Evolutionary conservation across 2,329 filamentous ascomycete species (phyloP), one percentile per base, ranked within the genome.

Genomic region (Aureobasidium musti): DNA sequence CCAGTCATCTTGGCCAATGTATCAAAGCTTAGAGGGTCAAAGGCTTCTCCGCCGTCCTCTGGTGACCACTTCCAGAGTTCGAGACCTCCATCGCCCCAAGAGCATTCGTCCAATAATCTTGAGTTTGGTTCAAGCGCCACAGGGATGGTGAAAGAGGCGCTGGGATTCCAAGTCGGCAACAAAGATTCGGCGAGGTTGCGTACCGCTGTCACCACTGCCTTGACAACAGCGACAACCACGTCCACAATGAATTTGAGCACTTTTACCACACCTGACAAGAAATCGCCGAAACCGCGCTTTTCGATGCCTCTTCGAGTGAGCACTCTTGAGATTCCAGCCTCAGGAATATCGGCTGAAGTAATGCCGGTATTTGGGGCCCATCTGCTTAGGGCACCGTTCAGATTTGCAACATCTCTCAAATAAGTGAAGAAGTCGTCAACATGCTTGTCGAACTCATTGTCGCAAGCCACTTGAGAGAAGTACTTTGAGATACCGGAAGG

Each of bases 11-110:
- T 50, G 23, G 47, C 47, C 11, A 50, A 23, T 7, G 47, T 50
- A 30, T 50, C 47, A 14, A 50, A 50, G 23, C 47, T 23, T 6
- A 50, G 14, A 30, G 47, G 47, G 28, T 50, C 47, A 19, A 50
- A 17, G 47, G 23, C 26, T 21, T 50, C 47, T 10, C 47, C 47
- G 14, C 47, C 47, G 14, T 50, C 47, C 26, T 50, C 47, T 3
- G 47, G 47, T 50, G 47, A 50, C 47, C 47, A 50, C 47, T 30
- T 19, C 47, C 47, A 50, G 26, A 50, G 47, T 50, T 50, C 23
- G 11, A 50, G 14, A 17, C 47, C 47, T 28, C 47, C 47, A 30
- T 50, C 47, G 5, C 47, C 47, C 47, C 47, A 50, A 28, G 47
- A 23, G 30, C 47, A 50, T 6, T 50, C 47, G 19, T 50, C 47